Evolutionary conservation across 2,329 filamentous ascomycete genomes (phyloP).

Genomic region (Aspergillus chevalieri): DNA sequence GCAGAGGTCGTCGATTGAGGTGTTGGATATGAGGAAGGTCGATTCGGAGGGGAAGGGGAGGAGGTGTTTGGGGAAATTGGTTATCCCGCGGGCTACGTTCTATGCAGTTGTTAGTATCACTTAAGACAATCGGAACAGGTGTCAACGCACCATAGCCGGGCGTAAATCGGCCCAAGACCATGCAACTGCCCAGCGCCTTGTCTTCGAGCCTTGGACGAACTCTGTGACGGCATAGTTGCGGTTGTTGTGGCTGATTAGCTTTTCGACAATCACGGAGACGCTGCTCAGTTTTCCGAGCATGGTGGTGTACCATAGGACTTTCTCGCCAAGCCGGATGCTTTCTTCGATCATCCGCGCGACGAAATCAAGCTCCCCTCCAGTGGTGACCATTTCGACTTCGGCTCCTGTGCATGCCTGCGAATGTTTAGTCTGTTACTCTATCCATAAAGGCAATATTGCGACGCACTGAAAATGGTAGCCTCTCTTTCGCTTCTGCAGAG

Average conservation of each 20-base stretch:
- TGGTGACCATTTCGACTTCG: constrained; percentile 75
- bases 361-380: constrained; percentile 72
- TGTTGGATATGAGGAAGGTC: constrained; percentile 34
- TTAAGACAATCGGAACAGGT: not conserved
- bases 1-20: constrained; percentile 26
- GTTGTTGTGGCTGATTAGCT: constrained; percentile 52
- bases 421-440: not conserved
- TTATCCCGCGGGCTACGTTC: constrained; percentile 34
- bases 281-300: constrained; percentile 84
- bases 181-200: constrained; percentile 76
- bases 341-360: constrained; percentile 65
- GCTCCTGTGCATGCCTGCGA: constrained; percentile 61
- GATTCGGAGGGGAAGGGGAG: constrained; percentile 50
- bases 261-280: constrained; percentile 54
- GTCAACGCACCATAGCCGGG: constrained; percentile 48
- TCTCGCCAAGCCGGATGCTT: constrained; percentile 53
- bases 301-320: constrained; percentile 79
- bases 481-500: constrained; percentile 60
- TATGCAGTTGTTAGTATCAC: constrained; percentile 8
- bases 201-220: constrained; percentile 71
- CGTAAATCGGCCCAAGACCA: constrained; percentile 74
- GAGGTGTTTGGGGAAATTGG: constrained; percentile 44
- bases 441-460: too few relatives aligned
- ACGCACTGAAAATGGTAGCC: constrained; percentile 59
- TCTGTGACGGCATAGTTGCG: constrained; percentile 77